These are phyloP conservation scores for Niebla homalea DNA, from an alignment of 495 filamentous ascomycete genomes.

Conservation along the genomic window DNA sequence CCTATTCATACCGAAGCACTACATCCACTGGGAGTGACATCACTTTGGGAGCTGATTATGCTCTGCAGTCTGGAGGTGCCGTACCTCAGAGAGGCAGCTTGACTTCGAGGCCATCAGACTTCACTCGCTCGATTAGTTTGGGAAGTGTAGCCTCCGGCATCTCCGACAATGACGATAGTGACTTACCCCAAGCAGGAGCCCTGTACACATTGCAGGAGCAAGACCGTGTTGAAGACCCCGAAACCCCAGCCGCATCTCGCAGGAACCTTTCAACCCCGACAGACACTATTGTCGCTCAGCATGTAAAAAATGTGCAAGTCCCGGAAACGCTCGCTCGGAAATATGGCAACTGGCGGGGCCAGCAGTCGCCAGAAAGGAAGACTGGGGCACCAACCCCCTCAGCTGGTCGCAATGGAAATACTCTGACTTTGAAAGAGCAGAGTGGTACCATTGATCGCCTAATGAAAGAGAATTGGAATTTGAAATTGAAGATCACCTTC, in stretches of 20 bases:
- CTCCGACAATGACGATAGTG: constrained; percentile 46
- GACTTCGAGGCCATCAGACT: constrained; percentile 30
- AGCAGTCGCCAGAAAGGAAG: constrained; percentile 41
- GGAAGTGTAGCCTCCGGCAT: constrained; percentile 92
- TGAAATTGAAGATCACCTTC: constrained; percentile 78
- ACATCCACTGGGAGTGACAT: constrained; percentile 53
- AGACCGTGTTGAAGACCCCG: constrained; percentile 29
- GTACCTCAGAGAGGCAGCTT: constrained; percentile 44
- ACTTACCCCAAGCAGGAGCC: constrained; percentile 35
- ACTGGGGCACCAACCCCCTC: constrained; percentile 36
- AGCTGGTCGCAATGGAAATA: constrained; percentile 53
- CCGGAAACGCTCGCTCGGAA: constrained; percentile 79
- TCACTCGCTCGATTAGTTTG: constrained; percentile 73
- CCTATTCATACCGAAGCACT: constrained; percentile 58
- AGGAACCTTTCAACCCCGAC: constrained; percentile 46
- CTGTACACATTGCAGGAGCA: constrained; percentile 47
- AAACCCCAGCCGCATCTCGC: constrained; percentile 29
- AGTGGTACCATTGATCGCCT: constrained; percentile 90
- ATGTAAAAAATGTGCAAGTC: constrained; percentile 76
- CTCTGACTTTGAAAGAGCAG: constrained; percentile 90
- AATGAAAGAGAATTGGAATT: constrained; percentile 82
- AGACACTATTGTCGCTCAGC: constrained; percentile 78
- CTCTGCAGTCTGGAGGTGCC: constrained; percentile 72
- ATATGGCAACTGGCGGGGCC: constrained; percentile 52
- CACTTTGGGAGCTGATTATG: constrained; percentile 70